phyloP scores from a whole-genome alignment of 805 yeast species.

The Kazachstania bromeliacearum region DNA sequence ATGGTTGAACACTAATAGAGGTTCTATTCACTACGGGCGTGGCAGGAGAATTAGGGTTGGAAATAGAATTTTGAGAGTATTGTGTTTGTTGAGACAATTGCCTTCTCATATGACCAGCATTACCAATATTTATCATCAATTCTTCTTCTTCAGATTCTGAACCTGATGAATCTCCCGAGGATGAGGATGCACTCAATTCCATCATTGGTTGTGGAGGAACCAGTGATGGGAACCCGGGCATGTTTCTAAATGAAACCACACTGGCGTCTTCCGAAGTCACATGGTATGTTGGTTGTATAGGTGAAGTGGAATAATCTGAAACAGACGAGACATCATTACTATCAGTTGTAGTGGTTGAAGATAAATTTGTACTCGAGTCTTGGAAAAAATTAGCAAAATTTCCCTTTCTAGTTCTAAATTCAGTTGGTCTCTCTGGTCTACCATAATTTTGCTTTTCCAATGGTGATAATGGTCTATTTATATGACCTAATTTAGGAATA shows the following conservation, averaged over 20 bases:
- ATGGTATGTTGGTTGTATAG: conserved; percentile 4
- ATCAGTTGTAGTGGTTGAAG: neutral
- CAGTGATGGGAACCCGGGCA: conserved; percentile 2
- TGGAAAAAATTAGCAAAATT: neutral
- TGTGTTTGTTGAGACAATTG: conserved; percentile 4
- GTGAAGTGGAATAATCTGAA: conserved; percentile 2
- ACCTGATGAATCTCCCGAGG: neutral
- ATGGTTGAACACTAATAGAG: conserved; percentile 1
- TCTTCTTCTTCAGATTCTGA: conserved; percentile 10
- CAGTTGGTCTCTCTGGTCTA: neutral
- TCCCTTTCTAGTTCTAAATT: neutral
- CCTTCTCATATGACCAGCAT: conserved; percentile 13
- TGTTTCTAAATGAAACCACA: conserved; percentile 17
- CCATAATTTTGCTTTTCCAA: no score
- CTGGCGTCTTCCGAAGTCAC: conserved; percentile 23
- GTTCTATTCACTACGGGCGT: conserved; percentile 3
- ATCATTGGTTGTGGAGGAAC: conserved; percentile 1
- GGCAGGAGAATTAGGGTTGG: neutral
- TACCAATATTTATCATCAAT: conserved; percentile 15
- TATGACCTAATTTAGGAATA: neutral
- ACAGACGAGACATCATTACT: neutral
- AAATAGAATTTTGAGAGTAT: neutral
- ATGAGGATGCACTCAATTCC: neutral
- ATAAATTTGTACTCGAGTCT: neutral
- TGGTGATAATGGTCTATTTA: no score